These are phyloP conservation scores for Daldinia caldariorum DNA, from an alignment of 495 filamentous ascomycete genomes.

Conservation along the genomic window DNA sequence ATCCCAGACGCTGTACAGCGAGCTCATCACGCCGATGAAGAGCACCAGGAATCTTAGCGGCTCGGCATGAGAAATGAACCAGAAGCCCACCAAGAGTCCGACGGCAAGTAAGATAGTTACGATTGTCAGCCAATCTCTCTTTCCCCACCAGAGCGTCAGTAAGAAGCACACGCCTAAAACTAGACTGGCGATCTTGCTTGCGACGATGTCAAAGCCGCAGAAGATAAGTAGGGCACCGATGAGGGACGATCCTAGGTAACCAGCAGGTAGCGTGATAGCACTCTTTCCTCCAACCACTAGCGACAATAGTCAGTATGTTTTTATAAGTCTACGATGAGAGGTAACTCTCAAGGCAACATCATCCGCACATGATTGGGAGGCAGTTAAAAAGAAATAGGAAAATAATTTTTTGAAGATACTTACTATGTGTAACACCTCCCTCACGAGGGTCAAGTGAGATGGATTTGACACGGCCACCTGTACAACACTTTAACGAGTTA, in stretches of 20 bases:
- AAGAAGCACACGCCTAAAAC: constrained; percentile 77
- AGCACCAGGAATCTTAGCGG: constrained; percentile 78
- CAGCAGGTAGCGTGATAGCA: constrained; percentile 78
- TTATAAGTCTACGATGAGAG: constrained; percentile 62
- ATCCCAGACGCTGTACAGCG: constrained; percentile 84
- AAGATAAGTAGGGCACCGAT: constrained; percentile 83
- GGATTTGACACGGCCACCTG: constrained; percentile 76
- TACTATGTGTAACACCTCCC: constrained; percentile 72
- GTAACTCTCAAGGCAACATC: not conserved
- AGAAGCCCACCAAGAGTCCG: constrained; percentile 75
- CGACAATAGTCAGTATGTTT: constrained; percentile 76
- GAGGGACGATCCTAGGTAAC: constrained; percentile 77
- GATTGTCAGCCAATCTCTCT: constrained; percentile 80
- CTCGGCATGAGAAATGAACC: constrained; percentile 82
- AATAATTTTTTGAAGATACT: not conserved
- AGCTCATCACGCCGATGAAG: constrained; percentile 84
- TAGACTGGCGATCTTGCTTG: constrained; percentile 79
- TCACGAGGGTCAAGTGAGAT: constrained; percentile 74
- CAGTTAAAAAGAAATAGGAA: not conserved
- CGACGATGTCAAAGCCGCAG: constrained; percentile 82
- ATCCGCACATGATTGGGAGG: not conserved
- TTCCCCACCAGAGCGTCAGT: constrained; percentile 81
- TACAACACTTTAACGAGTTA: constrained; percentile 57
- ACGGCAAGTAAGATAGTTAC: constrained; percentile 73
- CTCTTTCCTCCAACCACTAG: constrained; percentile 75